Percentiles rank a stretch among this genome's conserved stretches.
phyloP scores from a whole-genome alignment of 2,329 filamentous ascomycete genomes.

The Claviceps fusiformis region DNA sequence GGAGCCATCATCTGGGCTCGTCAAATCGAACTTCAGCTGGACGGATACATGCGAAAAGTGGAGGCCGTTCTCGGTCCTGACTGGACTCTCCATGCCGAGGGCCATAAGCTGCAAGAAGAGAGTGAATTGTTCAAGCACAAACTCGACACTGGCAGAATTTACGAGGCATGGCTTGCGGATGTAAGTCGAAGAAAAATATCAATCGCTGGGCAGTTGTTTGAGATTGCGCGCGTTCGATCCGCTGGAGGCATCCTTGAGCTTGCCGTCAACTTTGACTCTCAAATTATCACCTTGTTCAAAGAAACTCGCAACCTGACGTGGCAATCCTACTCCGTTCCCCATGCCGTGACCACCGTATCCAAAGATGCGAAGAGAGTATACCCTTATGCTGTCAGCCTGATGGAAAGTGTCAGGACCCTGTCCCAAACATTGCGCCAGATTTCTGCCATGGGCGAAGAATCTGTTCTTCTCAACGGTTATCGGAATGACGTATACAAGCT shows the following conservation, averaged over 20 bases:
- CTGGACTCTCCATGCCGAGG: constrained; percentile 89
- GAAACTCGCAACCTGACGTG: constrained; percentile 92
- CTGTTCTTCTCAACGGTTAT: constrained; percentile 79
- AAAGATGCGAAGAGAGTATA: constrained; percentile 99
- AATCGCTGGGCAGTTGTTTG: constrained; percentile 84
- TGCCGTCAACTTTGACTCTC: constrained; percentile 88
- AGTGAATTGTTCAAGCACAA: constrained; percentile 93
- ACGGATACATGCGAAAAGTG: constrained; percentile 98
- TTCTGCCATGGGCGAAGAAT: constrained; percentile 71
- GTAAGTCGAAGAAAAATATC: constrained; percentile 79
- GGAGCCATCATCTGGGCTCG: constrained; percentile 96
- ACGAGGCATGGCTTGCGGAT: constrained; percentile 88
- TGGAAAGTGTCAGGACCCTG: constrained; percentile 95
- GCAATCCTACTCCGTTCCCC: constrained; percentile 88
- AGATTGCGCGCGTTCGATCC: constrained; percentile 76
- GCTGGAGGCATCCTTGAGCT: constrained; percentile 81
- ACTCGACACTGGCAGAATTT: constrained; percentile 84
- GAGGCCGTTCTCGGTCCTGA: constrained; percentile 91
- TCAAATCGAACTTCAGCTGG: constrained; percentile 90
- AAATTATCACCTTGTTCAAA: constrained; percentile 96
- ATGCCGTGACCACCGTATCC: constrained; percentile 86
- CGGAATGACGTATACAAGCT: constrained; percentile 78
- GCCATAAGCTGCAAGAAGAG: constrained; percentile 83
- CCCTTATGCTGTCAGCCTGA: constrained; percentile 90
- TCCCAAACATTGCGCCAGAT: constrained; percentile 80